Conservation (phyloP, 345 rosid species). For the Mercurialis annua region DNA sequence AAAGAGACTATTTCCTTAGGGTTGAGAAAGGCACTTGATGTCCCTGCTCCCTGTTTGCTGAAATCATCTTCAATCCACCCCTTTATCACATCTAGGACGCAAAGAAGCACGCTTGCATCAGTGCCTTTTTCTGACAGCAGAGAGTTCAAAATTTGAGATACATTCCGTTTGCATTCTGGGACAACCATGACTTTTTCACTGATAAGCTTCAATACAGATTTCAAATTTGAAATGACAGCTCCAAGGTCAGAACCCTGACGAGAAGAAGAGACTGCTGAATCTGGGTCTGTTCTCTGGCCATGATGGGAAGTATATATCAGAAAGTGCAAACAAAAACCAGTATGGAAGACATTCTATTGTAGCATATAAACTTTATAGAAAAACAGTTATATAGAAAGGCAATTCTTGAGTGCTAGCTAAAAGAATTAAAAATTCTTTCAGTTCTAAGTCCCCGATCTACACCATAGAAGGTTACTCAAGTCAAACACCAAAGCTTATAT, state of each 20-base stretch:
- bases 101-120: slow-evolving; percentile 85
- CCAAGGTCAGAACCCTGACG: slow-evolving; percentile 86
- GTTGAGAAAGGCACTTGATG: slow-evolving; percentile 56
- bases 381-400: not conserved
- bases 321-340: not conserved
- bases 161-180: slow-evolving; percentile 78
- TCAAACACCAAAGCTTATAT: not conserved
- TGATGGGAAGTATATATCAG: slow-evolving; percentile 29
- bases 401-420: not conserved
- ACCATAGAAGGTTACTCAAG: not conserved
- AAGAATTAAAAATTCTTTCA: not conserved
- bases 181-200: slow-evolving; percentile 84
- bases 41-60: slow-evolving; percentile 54
- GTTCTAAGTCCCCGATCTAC: not conserved
- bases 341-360: not conserved
- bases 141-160: slow-evolving; percentile 68
- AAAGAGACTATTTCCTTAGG: slow-evolving; percentile 76
- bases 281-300: slow-evolving; percentile 89
- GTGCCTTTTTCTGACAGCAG: slow-evolving; percentile 92
- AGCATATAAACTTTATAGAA: not conserved
- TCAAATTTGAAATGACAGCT: slow-evolving; percentile 69
- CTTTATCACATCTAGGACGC: slow-evolving; percentile 81
- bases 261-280: slow-evolving; percentile 83
- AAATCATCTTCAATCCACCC: slow-evolving; percentile 89
- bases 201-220: slow-evolving; percentile 77